phyloP scores from a whole-genome alignment of 2,329 filamentous ascomycete genomes.

The Botrytis porri region DNA sequence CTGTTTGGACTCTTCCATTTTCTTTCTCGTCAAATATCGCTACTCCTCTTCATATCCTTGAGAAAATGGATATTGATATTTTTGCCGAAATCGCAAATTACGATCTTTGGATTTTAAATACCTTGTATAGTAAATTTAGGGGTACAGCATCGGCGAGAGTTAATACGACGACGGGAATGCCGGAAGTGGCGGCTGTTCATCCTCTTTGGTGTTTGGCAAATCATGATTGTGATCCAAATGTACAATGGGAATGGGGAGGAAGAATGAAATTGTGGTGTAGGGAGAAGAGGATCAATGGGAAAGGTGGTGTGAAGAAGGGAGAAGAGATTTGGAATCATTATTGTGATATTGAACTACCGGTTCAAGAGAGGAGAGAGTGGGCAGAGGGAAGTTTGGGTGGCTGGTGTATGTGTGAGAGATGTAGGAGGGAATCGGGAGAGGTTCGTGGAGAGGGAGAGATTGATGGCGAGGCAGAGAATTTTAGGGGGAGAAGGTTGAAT shows the following conservation, averaged over 20 bases:
- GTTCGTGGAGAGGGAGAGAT: background rate
- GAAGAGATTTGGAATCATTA: slow-evolving; percentile 94
- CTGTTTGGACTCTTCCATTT: slow-evolving; percentile 69
- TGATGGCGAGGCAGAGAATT: background rate
- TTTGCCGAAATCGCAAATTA: slow-evolving; percentile 57
- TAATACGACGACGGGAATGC: slow-evolving; percentile 71
- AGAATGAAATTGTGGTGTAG: slow-evolving; percentile 68
- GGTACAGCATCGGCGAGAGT: slow-evolving; percentile 87
- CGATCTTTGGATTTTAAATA: slow-evolving; percentile 85
- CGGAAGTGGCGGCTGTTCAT: slow-evolving; percentile 90
- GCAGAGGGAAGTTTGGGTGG: slow-evolving; percentile 83
- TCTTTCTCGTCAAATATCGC: slow-evolving; percentile 74
- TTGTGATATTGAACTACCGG: slow-evolving; percentile 77
- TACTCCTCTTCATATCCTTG: slow-evolving; percentile 71
- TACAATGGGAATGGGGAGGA: slow-evolving; percentile 89
- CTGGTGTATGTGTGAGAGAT: slow-evolving; percentile 81
- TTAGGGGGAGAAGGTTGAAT: background rate
- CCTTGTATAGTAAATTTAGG: slow-evolving; percentile 86
- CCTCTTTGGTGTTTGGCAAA: slow-evolving; percentile 96
- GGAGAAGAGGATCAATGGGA: slow-evolving; percentile 53
- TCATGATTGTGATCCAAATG: slow-evolving; percentile 93
- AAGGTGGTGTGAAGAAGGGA: slow-evolving; percentile 67
- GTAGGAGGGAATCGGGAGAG: slow-evolving; percentile 63
- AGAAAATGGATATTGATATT: slow-evolving; percentile 81
- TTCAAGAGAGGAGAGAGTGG: slow-evolving; percentile 84